These are phyloP conservation scores for Melanogaster broomeanus DNA, from an alignment of 768 basidiomycete species.

Conservation along the genomic window DNA sequence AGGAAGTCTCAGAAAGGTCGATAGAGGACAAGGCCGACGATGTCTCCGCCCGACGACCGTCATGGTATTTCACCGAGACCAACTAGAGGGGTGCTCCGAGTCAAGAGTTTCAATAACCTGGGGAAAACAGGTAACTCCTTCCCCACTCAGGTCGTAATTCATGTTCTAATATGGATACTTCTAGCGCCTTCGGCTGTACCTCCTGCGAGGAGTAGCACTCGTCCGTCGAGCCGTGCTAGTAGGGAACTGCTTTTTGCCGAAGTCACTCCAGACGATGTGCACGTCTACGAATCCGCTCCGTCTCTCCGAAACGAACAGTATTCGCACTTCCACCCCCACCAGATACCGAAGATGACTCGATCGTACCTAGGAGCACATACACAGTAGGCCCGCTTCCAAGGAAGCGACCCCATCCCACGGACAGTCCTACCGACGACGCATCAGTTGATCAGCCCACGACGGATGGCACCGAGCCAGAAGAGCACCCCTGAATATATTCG, in stretches of 20 bases:
- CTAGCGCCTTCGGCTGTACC: conserved; percentile 45
- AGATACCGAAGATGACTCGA: conserved; percentile 23
- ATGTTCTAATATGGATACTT: not conserved
- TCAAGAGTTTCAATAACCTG: conserved; percentile 32
- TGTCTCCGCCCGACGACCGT: not conserved
- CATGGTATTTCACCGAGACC: not conserved
- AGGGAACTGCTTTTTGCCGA: conserved; percentile 76
- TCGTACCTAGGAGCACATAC: conserved; percentile 45
- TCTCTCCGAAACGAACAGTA: conserved; percentile 62
- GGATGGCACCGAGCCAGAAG: conserved; percentile 44
- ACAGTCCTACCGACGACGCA: not conserved
- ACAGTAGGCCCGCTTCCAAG: conserved; percentile 9
- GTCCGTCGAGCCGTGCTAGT: conserved; percentile 57
- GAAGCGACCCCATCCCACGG: conserved; percentile 7
- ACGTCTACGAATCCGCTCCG: conserved; percentile 80
- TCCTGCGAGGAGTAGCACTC: conserved; percentile 50
- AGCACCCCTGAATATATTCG: conserved; percentile 85
- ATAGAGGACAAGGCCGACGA: not conserved
- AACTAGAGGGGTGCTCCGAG: conserved; percentile 21
- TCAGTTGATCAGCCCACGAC: not conserved
- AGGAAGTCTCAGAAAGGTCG: not conserved
- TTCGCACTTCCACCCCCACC: conserved; percentile 55
- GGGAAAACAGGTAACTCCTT: conserved; percentile 16
- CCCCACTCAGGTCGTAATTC: no score
- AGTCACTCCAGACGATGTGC: conserved; percentile 67